These are phyloP conservation scores for Pichia eremophila DNA, from an alignment of 805 yeast species.

Conservation along the genomic window DNA sequence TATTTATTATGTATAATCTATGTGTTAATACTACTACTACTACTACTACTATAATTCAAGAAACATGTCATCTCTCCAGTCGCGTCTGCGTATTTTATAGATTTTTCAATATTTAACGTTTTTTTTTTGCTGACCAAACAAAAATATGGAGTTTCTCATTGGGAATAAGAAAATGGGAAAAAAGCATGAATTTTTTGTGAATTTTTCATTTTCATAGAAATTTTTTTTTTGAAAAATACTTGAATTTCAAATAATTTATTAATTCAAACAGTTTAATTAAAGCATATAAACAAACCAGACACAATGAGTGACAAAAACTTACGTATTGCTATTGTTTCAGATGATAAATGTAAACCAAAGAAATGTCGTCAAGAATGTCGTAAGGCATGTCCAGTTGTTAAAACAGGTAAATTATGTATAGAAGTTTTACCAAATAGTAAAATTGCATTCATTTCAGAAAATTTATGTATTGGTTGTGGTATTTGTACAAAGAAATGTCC, in stretches of 20 bases:
- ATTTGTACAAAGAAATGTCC: constrained; percentile 98
- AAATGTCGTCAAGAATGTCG: constrained; percentile 98
- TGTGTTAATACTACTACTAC: too few relatives aligned
- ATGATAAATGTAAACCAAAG: constrained; percentile 95
- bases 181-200: not conserved
- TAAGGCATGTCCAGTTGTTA: constrained; percentile 94
- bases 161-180: not conserved
- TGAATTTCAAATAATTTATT: too few relatives aligned
- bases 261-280: too few relatives aligned
- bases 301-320: constrained; percentile 33
- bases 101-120: too few relatives aligned
- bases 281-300: not conserved
- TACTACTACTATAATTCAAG: too few relatives aligned
- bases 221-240: not conserved
- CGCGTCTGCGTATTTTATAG: too few relatives aligned
- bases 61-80: too few relatives aligned
- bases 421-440: constrained; percentile 88
- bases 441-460: constrained; percentile 91
- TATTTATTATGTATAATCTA: too few relatives aligned
- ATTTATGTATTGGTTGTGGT: constrained; percentile 97
- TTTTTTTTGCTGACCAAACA: not conserved
- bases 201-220: not conserved
- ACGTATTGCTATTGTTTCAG: constrained; percentile 93
- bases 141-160: not conserved
- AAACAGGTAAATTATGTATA: constrained; percentile 95